Percentiles rank a stretch among this genome's conserved stretches.
Conservation (phyloP, 345 rosid species). For the Durio zibethinus region DNA sequence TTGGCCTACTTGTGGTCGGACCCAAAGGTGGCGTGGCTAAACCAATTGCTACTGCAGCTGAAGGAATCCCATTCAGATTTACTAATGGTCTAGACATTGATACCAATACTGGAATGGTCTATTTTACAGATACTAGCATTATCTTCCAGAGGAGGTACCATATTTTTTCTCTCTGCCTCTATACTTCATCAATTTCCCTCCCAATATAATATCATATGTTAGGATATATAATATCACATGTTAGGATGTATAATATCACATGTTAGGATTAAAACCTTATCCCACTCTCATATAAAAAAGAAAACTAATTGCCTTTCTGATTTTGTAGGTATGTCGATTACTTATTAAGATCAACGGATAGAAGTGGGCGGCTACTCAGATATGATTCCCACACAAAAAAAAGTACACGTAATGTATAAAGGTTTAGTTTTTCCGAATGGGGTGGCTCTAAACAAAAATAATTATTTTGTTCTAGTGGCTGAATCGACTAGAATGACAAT, state of each 20-base stretch:
- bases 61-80: slow-evolving; percentile 38
- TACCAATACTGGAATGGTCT: slow-evolving; percentile 31
- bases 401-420: slow-evolving; percentile 24
- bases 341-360: slow-evolving; percentile 17
- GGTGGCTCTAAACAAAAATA: slow-evolving; percentile 41
- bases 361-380: slow-evolving; percentile 42
- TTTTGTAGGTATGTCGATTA: slow-evolving; percentile 24
- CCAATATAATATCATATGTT: too few relatives aligned
- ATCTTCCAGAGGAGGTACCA: slow-evolving; percentile 40
- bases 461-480: slow-evolving; percentile 35
- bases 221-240: too few relatives aligned
- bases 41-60: slow-evolving; percentile 27
- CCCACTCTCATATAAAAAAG: too few relatives aligned
- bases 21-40: slow-evolving; percentile 38
- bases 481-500: slow-evolving; percentile 27
- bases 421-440: slow-evolving; percentile 49
- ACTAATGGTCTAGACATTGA: slow-evolving; percentile 46
- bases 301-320: too few relatives aligned
- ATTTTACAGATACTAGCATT: slow-evolving; percentile 48
- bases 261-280: too few relatives aligned
- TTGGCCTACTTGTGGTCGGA: slow-evolving; percentile 36
- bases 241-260: too few relatives aligned
- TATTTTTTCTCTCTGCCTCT: too few relatives aligned
- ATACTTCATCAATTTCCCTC: too few relatives aligned
- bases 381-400: slow-evolving; percentile 29